These are phyloP conservation scores for Candolleomyces aberdarensis DNA, from an alignment of 768 basidiomycete genomes.

Conservation along the genomic window DNA sequence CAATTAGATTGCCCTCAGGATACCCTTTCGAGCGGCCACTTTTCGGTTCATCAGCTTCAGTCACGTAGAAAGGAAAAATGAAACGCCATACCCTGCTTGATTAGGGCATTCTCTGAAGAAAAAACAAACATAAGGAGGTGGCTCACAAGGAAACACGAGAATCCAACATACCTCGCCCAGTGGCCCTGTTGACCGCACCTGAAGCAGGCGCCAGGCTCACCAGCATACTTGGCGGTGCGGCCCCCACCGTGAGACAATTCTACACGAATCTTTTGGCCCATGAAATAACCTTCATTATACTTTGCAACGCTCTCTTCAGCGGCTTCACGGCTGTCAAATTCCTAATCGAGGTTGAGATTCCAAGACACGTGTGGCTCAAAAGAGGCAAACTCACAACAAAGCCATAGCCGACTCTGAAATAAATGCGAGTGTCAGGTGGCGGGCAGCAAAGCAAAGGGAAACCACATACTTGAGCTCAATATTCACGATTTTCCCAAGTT, in stretches of 20 bases:
- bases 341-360: constrained; percentile 39
- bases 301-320: constrained; percentile 86
- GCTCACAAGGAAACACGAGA: neutral
- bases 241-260: constrained; percentile 85
- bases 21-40: constrained; percentile 29
- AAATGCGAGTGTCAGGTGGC: constrained; percentile 10
- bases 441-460: constrained; percentile 10
- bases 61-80: too few relatives aligned
- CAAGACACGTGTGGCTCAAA: neutral
- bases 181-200: constrained; percentile 84
- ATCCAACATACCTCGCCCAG: constrained; percentile 72
- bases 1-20: constrained; percentile 52
- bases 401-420: constrained; percentile 74
- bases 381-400: constrained; percentile 67
- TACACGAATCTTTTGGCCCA: constrained; percentile 91
- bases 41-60: too few relatives aligned
- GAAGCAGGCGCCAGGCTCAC: constrained; percentile 88
- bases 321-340: constrained; percentile 78
- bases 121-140: neutral
- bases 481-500: constrained; percentile 70
- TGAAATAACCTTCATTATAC: constrained; percentile 86
- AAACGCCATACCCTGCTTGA: constrained; percentile 17
- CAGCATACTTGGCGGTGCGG: constrained; percentile 72
- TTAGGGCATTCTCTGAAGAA: constrained; percentile 73
- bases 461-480: constrained; percentile 79